Conservation (phyloP, 2,329 filamentous ascomycete species). For the Tolypocladium tropicale region DNA sequence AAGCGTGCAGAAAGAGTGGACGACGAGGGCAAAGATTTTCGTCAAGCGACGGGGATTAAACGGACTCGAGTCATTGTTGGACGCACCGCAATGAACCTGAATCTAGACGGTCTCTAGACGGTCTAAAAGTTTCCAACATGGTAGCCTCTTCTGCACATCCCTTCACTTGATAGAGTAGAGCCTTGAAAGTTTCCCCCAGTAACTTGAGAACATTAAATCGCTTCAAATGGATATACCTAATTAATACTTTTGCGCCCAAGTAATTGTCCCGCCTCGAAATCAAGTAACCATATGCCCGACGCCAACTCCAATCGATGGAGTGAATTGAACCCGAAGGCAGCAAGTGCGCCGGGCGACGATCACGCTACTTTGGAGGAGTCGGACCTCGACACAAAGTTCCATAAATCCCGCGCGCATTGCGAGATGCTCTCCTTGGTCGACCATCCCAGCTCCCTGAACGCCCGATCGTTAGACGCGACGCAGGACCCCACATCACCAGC, state of each 20-base stretch:
- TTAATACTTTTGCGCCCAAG: background rate
- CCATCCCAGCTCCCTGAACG: slow-evolving; percentile 33
- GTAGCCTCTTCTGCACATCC: too few species aligned
- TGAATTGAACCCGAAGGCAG: background rate
- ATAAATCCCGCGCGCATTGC: slow-evolving; percentile 21
- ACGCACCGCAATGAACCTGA: too few species aligned
- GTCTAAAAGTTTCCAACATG: too few species aligned
- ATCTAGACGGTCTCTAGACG: too few species aligned
- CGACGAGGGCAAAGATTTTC: too few species aligned
- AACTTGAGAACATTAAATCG: too few species aligned
- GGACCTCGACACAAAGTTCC: slow-evolving; percentile 18
- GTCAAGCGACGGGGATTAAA: too few species aligned
- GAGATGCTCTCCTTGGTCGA: slow-evolving; percentile 15
- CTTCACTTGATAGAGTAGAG: too few species aligned
- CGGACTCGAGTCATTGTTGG: too few species aligned
- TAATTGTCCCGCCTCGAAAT: background rate
- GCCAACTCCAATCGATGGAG: background rate
- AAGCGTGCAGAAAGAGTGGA: too few species aligned
- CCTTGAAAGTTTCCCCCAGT: too few species aligned
- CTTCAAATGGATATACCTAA: too few species aligned
- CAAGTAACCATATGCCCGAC: background rate
- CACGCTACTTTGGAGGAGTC: background rate
- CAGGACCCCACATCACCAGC: slow-evolving; percentile 33
- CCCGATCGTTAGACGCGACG: slow-evolving; percentile 29
- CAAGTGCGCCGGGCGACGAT: background rate